Base-by-base conservation (phyloP, 164 flowering plant genomes). In the Euptelea pleiosperma region DNA sequence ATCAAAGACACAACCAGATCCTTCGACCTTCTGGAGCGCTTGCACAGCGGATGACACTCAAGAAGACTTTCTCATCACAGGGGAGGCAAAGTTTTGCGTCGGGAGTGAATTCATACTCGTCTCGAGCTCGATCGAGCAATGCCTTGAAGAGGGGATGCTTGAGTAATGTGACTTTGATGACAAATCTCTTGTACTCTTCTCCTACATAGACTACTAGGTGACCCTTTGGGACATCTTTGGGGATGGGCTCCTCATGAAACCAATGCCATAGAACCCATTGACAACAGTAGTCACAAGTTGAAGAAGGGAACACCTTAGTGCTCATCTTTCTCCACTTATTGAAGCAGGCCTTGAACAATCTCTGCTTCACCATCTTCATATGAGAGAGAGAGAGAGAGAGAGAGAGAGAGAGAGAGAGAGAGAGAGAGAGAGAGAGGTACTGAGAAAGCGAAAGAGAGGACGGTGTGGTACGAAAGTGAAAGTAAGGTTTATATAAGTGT, bases 151-250 rank as follows among this genome's bases (percentile, higher is more conserved):
- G 69, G 1, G 97, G 91, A 58, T 86, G 89, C 54, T 82, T 73
- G 39, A 87, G 87, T 29, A 87, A 62, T 37, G 62, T 62, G 12
- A 84, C 75, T 60, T 82, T 84, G 77, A 91, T 82, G 22, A 87
- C 93, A 69, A 64, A 84, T 53, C 97, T 74, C 75, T 69, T 82
- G 46, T 62, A 54, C 14, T 73, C 65, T 51, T 87, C 79, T 0
- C 97, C 97, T 6, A 87, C 95, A 37, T 91, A 87, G 4, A 91
- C 89, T 14, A 84, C 97, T 52, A 91, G 57, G 63, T 91, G 97
- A 51, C 97, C 97, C 75, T 75, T 87, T 2, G 97, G 97, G 12
- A 90, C 97, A 65, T 87, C 95, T 56, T 46, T 77, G 2, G 97
- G 97, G 22, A 87, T 78, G 30, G 48, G 35, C 15, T 77, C 76